Conservation (phyloP, 176 grass and related monocot genomes). For the Lolium multiflorum region DNA sequence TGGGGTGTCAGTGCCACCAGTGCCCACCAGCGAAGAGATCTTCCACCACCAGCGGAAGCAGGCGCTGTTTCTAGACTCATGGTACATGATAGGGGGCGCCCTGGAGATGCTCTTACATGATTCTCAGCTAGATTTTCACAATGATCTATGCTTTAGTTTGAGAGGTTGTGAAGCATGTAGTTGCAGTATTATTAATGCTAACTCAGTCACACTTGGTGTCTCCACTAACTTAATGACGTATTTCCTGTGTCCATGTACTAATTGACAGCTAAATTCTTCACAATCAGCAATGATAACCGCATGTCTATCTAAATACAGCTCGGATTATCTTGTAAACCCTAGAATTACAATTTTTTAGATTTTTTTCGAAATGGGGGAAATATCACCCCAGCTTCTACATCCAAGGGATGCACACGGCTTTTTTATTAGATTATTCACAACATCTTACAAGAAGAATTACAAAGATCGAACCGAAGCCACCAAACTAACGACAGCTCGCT, state of each 20-base stretch:
- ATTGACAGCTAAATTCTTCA: neutral
- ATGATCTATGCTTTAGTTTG: neutral
- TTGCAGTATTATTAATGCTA: slow-evolving; percentile 3
- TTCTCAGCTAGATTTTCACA: slow-evolving; percentile 33
- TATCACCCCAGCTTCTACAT: too few relatives aligned
- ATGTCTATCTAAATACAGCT: neutral
- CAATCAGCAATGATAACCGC: neutral
- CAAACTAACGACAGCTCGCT: too few relatives aligned
- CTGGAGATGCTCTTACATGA: neutral
- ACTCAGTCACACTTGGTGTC: neutral
- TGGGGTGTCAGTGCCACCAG: too few relatives aligned
- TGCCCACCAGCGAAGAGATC: too few relatives aligned
- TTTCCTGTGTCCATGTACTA: neutral
- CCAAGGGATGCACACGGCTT: too few relatives aligned
- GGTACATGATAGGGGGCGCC: too few relatives aligned
- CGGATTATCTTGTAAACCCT: neutral
- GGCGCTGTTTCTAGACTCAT: too few relatives aligned
- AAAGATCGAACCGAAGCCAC: too few relatives aligned
- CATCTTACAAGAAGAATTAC: too few relatives aligned
- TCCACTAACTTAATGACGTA: neutral
- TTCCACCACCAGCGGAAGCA: too few relatives aligned
- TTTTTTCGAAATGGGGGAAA: too few relatives aligned
- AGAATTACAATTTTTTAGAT: neutral
- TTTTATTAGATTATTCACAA: too few relatives aligned
- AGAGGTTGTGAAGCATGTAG: neutral